Percentiles rank a stretch among this genome's conserved stretches.
Evolutionary conservation across 139 green algal genomes (phyloP).

Genomic region (Chlorella sp.): DNA sequence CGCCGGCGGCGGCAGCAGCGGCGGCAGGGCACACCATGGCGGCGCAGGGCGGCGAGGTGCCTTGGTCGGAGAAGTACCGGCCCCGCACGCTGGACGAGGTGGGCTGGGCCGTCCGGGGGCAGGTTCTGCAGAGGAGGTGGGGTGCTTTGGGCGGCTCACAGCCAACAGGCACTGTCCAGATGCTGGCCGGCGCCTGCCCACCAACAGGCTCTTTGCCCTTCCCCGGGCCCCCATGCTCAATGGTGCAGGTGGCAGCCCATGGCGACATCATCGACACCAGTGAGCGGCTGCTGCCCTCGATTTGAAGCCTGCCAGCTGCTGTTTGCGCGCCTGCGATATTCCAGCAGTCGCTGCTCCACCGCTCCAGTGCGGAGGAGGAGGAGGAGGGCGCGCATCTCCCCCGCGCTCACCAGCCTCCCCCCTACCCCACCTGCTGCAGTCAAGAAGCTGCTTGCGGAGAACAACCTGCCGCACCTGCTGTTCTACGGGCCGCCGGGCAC

Average conservation of each 20-base stretch:
- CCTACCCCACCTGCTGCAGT: constrained; percentile 35
- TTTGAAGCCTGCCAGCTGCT: not conserved
- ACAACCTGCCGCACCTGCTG: constrained; percentile 94
- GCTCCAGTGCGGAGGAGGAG: no score
- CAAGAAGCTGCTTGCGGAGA: constrained; percentile 47
- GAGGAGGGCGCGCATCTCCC: no score
- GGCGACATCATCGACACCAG: constrained; percentile 98
- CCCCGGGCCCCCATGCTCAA: not conserved
- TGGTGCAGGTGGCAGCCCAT: constrained; percentile 90
- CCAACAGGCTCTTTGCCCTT: no score
- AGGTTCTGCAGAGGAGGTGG: no score
- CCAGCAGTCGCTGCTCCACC: not conserved
- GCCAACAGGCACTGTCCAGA: no score
- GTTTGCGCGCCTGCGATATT: not conserved
- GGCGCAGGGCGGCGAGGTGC: constrained; percentile 5
- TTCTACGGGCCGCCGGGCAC: constrained; percentile 99
- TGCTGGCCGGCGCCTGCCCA: no score
- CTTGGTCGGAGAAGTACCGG: constrained; percentile 98
- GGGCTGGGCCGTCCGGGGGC: no score
- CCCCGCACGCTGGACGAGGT: constrained; percentile 94
- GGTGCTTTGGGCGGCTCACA: no score
- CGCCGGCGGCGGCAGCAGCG: no score
- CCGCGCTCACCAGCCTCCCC: no score
- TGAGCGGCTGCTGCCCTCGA: constrained; percentile 45
- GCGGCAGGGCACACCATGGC: not conserved